These are phyloP conservation scores for Cercospora berteroae DNA, from an alignment of 2,329 filamentous ascomycete species.

Conservation along the genomic window DNA sequence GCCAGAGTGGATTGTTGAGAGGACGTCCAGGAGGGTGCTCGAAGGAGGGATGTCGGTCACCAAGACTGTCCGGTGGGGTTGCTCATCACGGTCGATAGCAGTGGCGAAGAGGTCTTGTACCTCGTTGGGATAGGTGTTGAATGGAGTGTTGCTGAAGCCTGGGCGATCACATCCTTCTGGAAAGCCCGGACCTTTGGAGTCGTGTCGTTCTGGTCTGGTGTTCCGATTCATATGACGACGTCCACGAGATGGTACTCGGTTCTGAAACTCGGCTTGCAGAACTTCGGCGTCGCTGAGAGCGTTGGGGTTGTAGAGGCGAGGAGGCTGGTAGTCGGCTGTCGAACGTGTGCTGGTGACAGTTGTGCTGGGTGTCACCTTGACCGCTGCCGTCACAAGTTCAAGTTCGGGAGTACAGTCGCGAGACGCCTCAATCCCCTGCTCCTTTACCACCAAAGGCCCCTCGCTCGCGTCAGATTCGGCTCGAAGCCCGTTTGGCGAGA, in stretches of 20 bases:
- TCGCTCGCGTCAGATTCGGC: not conserved
- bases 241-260: not conserved
- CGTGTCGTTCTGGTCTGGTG: not conserved
- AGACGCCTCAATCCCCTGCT: not conserved
- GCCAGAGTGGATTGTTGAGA: conserved; percentile 26
- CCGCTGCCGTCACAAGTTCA: not conserved
- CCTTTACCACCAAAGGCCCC: not conserved
- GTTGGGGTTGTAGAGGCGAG: not conserved
- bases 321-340: not conserved
- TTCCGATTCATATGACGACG: not conserved
- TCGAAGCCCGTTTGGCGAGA: not conserved
- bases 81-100: not conserved
- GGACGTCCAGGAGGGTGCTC: conserved; percentile 24
- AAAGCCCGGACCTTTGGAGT: not conserved
- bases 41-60: conserved; percentile 26
- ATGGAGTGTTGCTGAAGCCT: not conserved
- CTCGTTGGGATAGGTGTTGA: conserved; percentile 2
- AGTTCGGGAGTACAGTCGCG: not conserved
- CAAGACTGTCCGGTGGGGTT: conserved; percentile 23
- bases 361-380: not conserved
- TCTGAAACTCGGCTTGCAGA: not conserved
- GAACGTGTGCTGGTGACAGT: not conserved
- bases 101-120: conserved; percentile 14
- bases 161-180: not conserved
- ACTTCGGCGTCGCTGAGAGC: conserved; percentile 1